Conservation (phyloP, 768 basidiomycete species). For the Leccinum truebloodii region DNA sequence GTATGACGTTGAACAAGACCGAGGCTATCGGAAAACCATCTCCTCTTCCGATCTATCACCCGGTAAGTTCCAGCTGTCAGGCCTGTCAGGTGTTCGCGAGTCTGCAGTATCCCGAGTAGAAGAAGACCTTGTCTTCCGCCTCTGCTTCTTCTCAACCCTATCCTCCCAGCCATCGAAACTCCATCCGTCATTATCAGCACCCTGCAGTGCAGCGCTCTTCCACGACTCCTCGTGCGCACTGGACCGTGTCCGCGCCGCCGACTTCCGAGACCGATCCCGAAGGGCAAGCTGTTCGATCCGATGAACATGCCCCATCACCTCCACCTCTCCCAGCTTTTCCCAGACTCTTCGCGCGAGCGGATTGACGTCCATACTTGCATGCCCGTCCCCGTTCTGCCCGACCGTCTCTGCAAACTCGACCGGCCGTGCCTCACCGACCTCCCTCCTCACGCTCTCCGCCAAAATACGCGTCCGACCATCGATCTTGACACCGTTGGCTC, state of each 20-base stretch:
- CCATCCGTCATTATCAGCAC: conserved; percentile 41
- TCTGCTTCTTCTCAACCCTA: conserved; percentile 2
- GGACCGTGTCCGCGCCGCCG: background rate
- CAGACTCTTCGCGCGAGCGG: conserved; percentile 41
- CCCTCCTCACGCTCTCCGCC: conserved; percentile 61
- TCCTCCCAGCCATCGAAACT: conserved; percentile 51
- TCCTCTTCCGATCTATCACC: background rate
- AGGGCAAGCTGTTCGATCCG: conserved; percentile 50
- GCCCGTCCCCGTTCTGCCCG: background rate
- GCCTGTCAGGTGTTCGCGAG: background rate
- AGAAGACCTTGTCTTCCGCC: background rate
- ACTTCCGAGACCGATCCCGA: conserved; percentile 23
- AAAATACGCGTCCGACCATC: conserved; percentile 62
- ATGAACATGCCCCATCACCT: conserved; percentile 51
- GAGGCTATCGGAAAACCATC: background rate
- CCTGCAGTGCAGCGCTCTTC: conserved; percentile 41
- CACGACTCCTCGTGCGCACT: conserved; percentile 36
- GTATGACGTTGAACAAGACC: background rate
- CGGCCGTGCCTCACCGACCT: conserved; percentile 56
- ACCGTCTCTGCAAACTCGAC: conserved; percentile 36
- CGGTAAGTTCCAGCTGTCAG: conserved; percentile 5
- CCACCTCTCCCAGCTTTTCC: conserved; percentile 44
- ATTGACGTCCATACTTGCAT: conserved; percentile 29
- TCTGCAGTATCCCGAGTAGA: background rate
- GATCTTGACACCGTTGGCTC: conserved; percentile 68